Evolutionary conservation across 2,329 filamentous ascomycete species (phyloP).

Genomic region (Gnomoniopsis smithogilvyi): DNA sequence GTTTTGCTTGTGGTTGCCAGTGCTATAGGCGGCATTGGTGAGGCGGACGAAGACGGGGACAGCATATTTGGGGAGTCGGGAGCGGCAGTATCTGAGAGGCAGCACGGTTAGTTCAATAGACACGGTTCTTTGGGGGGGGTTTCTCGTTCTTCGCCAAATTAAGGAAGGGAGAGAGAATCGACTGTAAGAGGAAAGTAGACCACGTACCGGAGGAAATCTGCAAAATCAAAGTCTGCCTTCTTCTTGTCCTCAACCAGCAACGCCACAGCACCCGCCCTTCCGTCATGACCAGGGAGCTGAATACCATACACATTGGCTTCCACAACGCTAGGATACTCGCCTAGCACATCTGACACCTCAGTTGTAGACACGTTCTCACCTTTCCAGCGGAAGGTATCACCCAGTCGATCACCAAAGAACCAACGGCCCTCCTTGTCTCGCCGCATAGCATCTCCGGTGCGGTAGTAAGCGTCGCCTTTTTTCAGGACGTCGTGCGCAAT

Average conservation of each 20-base stretch:
- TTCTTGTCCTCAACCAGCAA: slow-evolving; percentile 52
- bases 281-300: slow-evolving; percentile 61
- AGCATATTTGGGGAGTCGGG: slow-evolving; percentile 67
- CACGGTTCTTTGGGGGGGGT: too few species aligned
- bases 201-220: slow-evolving; percentile 50
- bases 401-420: slow-evolving; percentile 67
- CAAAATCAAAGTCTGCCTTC: slow-evolving; percentile 53
- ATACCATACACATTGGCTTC: slow-evolving; percentile 73
- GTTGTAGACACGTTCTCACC: slow-evolving; percentile 65
- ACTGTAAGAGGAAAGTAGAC: not conserved
- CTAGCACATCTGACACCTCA: slow-evolving; percentile 64
- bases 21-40: slow-evolving; percentile 54
- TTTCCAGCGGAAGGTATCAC: slow-evolving; percentile 76
- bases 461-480: slow-evolving; percentile 66
- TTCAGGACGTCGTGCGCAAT: slow-evolving; percentile 61
- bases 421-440: slow-evolving; percentile 61
- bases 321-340: slow-evolving; percentile 52
- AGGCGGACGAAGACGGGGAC: slow-evolving; percentile 71
- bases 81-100: slow-evolving; percentile 44
- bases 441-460: slow-evolving; percentile 64
- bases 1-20: slow-evolving; percentile 79
- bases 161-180: not conserved
- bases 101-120: not conserved
- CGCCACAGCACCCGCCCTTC: slow-evolving; percentile 63
- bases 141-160: too few species aligned